Conservation (phyloP, 164 flowering plant species). For the Hamamelis virginiana region DNA sequence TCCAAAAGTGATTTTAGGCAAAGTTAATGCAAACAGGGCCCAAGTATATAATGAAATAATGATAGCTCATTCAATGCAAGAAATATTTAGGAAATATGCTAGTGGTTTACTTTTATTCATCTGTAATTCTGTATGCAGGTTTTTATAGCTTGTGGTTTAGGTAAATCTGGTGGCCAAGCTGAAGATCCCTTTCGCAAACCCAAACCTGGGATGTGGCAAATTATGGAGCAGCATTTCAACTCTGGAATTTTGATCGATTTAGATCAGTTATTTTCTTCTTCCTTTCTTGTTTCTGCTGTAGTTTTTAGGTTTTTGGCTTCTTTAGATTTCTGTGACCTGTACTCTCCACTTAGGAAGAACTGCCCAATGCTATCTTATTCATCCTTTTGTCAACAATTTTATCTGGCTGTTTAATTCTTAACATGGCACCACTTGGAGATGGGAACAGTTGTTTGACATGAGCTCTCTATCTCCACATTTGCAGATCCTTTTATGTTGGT, state of each 20-base stretch:
- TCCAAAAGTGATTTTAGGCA: too few relatives aligned
- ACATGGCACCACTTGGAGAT: background rate
- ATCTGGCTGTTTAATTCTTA: background rate
- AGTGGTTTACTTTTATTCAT: conserved; percentile 1
- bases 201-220: conserved; percentile 86
- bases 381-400: background rate
- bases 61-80: background rate
- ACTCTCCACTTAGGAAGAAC: background rate
- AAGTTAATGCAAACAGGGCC: too few relatives aligned
- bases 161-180: conserved; percentile 33
- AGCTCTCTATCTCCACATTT: background rate
- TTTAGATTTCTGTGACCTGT: background rate
- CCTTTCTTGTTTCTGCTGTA: conserved; percentile 4
- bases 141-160: conserved; percentile 84
- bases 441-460: background rate
- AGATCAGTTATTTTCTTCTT: conserved; percentile 56
- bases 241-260: conserved; percentile 77
- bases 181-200: conserved; percentile 87
- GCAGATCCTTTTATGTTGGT: conserved; percentile 94
- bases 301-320: background rate
- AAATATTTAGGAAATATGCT: background rate
- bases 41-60: too few relatives aligned
- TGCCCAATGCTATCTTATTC: background rate
- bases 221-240: conserved; percentile 84
- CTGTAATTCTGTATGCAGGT: conserved; percentile 48